These are phyloP conservation scores for Fagopyrum homotropicum DNA, from an alignment of 148 eudicot genomes.

Conservation along the genomic window DNA sequence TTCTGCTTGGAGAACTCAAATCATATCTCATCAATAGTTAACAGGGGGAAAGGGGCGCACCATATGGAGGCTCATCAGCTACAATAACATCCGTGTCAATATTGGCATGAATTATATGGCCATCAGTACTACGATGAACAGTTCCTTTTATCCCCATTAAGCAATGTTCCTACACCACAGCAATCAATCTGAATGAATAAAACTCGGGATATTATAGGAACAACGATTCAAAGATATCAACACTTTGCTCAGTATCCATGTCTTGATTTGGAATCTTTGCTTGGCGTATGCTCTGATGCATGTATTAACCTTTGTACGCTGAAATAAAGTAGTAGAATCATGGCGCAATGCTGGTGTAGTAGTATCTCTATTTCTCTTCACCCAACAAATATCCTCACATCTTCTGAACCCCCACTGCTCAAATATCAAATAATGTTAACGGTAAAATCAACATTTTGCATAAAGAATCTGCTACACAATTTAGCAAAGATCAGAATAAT, in stretches of 20 bases:
- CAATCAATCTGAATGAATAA: too few species aligned
- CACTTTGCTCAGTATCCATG: neutral
- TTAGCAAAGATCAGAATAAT: neutral
- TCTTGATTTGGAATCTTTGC: neutral
- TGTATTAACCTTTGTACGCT: constrained; percentile 73
- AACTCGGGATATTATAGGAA: too few species aligned
- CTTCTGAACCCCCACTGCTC: constrained; percentile 98
- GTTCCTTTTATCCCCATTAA: constrained; percentile 99
- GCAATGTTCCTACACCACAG: constrained; percentile 75
- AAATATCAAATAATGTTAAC: neutral
- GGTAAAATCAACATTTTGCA: neutral
- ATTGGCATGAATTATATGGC: constrained; percentile 95
- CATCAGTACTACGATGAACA: constrained; percentile 95
- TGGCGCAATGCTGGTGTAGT: constrained; percentile 85
- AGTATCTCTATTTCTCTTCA: constrained; percentile 84
- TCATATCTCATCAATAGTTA: neutral
- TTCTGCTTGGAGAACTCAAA: neutral
- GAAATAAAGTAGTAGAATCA: constrained; percentile 92
- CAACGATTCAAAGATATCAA: neutral
- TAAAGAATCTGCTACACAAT: neutral
- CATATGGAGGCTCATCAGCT: constrained; percentile 96
- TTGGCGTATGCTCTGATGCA: neutral
- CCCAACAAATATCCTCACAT: constrained; percentile 99
- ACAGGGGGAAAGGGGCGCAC: constrained; percentile 27
- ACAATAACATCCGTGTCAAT: constrained; percentile 95